Base-by-base conservation (phyloP, 192 early-diverging fungal species). In the Powellomyces hirtus region DNA sequence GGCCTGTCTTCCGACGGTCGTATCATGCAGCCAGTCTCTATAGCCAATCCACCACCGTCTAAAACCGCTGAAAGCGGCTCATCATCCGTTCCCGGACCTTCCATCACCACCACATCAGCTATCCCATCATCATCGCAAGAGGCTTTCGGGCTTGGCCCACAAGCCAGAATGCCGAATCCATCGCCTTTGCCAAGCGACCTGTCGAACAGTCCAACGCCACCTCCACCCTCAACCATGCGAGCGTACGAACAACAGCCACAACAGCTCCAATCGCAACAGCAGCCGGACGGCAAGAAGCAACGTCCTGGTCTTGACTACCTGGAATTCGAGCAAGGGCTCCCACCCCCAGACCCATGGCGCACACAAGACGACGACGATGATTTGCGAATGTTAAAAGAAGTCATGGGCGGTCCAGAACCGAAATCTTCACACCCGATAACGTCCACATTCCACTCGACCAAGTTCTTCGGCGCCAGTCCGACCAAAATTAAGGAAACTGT, bases 241-340 rank as follows among this genome's bases (percentile, higher is more conserved):
- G 27, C 10, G 51, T 53, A 10, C 13, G 51, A 24, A 24, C 24
- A 10, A 53, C 11, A 53, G 40, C 40, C 10, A 42, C 40, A 13
- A 42, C 10, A 42, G 10, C 8, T 18, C 8, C 40, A 8, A 8
- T 56, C 53, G 5, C 27, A 16, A 22, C 53, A 56, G 53, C 27
- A 56, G 31, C 27, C 53, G 29, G 27, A 13, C 5, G 14, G 22
- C 27, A 30, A 16, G 5, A 56, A 26, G 6, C 16, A 33, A 5
- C 16, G 16, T 30, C 27, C 27, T 33, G 65, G 65, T 16, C 10
- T 88, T 35, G 77, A 86, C 58, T 87, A 75, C 69, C 74, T 80
- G 34, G 83, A 87, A 53, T 89, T 89, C 71, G 87, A 89, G 62
- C 85, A 89, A 61, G 84, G 83, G 38, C 66, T 88, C 29, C 75